Percentiles rank a stretch among this genome's conserved stretches.
phyloP scores from a whole-genome alignment of 345 rosid species.

The Streptanthus diversifolius region DNA sequence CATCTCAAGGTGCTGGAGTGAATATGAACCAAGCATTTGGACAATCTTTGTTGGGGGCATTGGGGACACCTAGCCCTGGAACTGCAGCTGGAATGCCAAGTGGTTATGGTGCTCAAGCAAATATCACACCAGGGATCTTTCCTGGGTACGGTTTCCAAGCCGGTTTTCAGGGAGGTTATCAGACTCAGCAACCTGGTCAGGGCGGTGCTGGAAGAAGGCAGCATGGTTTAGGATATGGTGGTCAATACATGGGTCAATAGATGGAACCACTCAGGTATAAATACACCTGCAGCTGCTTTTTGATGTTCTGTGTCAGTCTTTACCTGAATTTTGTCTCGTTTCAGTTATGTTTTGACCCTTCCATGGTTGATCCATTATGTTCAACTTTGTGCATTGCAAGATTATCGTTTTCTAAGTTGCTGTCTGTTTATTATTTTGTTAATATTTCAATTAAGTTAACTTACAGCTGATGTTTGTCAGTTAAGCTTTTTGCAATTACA shows the following conservation, averaged over 20 bases:
- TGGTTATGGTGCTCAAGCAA: constrained; percentile 52
- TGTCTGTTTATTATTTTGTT: neutral
- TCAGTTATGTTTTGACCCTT: neutral
- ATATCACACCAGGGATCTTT: constrained; percentile 29
- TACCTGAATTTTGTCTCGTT: no score
- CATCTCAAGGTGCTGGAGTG: constrained; percentile 78
- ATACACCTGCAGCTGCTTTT: neutral
- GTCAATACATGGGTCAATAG: constrained; percentile 76
- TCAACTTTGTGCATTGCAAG: constrained; percentile 1
- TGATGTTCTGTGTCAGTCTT: neutral
- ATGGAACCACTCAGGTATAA: constrained; percentile 36
- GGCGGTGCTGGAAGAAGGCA: constrained; percentile 73
- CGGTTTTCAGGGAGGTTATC: constrained; percentile 43
- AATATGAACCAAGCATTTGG: constrained; percentile 56
- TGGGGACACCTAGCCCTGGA: constrained; percentile 53
- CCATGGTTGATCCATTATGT: neutral
- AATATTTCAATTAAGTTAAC: neutral
- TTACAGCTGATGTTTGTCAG: neutral
- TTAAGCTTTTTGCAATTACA: neutral
- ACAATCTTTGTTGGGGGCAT: constrained; percentile 46
- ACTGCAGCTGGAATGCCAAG: constrained; percentile 44
- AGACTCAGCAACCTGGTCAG: constrained; percentile 63
- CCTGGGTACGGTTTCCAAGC: constrained; percentile 54
- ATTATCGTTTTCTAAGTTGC: neutral
- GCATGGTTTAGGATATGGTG: constrained; percentile 49